Conservation (phyloP, 208 protist species). For the Leishmania tarentolae region DNA sequence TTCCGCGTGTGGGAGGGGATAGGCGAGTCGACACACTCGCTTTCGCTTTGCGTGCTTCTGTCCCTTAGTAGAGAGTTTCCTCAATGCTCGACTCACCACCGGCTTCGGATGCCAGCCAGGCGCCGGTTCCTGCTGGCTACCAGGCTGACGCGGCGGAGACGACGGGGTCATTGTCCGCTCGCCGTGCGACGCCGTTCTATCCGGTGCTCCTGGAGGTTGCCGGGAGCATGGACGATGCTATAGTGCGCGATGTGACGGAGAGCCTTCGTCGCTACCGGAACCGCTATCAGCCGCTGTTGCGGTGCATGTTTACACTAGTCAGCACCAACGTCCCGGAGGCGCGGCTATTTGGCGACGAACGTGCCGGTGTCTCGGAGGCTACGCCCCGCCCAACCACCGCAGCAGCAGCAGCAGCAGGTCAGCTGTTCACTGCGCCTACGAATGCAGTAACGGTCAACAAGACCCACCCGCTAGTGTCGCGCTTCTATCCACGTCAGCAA, state of each 20-base stretch:
- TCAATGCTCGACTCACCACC: not conserved
- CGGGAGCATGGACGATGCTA: constrained; percentile 51
- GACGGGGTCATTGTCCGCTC: not conserved
- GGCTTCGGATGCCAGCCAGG: not conserved
- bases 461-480: constrained; percentile 29
- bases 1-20: not conserved
- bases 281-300: constrained; percentile 64
- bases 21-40: not conserved
- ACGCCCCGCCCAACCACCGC: not conserved
- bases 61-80: not conserved
- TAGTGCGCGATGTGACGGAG: constrained; percentile 30
- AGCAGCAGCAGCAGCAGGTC: not conserved
- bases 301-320: constrained; percentile 57
- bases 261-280: constrained; percentile 64
- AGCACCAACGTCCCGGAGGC: constrained; percentile 36
- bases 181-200: not conserved
- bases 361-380: not conserved
- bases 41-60: not conserved
- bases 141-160: not conserved
- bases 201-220: constrained; percentile 44
- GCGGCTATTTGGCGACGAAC: constrained; percentile 39
- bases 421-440: constrained; percentile 24
- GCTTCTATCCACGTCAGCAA: constrained; percentile 15
- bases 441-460: constrained; percentile 35
- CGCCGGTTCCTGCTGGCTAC: not conserved